Percentiles rank a stretch among this genome's conserved stretches.
These are phyloP conservation scores for Exutisphaerella laricina DNA, from an alignment of 2,329 filamentous ascomycete genomes.

Conservation along the genomic window DNA sequence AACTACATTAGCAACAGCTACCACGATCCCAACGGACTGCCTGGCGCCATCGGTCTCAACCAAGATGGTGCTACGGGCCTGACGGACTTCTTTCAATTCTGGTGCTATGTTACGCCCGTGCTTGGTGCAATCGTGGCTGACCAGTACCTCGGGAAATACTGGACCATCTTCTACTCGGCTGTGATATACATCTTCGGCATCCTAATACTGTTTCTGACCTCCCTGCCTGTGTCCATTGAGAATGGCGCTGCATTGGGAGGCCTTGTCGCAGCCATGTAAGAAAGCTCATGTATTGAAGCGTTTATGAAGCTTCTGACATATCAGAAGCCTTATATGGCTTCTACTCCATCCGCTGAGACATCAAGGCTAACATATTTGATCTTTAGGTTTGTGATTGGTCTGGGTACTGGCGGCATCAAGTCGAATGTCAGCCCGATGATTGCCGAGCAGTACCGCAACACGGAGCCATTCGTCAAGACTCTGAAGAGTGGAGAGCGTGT, in stretches of 20 bases:
- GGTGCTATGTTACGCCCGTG: conserved; percentile 25
- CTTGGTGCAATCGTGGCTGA: conserved; percentile 23
- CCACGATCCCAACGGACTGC: conserved; percentile 33
- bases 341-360: too few species aligned
- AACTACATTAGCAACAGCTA: conserved; percentile 44
- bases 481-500: conserved; percentile 39
- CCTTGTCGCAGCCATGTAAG: conserved; percentile 57
- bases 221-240: conserved; percentile 57
- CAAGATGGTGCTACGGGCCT: conserved; percentile 39
- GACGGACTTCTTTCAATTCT: conserved; percentile 42
- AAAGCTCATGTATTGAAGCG: too few species aligned
- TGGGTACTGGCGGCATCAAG: conserved; percentile 75
- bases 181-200: conserved; percentile 60
- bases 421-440: conserved; percentile 58
- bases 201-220: conserved; percentile 58
- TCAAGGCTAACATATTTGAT: too few species aligned
- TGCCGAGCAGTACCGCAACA: conserved; percentile 40
- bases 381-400: conserved; percentile 62
- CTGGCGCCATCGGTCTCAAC: conserved; percentile 30
- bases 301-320: too few species aligned
- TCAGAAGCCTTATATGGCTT: too few species aligned
- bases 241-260: conserved; percentile 55
- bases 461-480: conserved; percentile 34
- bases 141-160: conserved; percentile 57
- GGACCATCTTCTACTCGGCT: conserved; percentile 63